A percentile compares a stretch with the other conserved stretches of the same genome.
These are phyloP conservation scores for Pluteus cervinus DNA, from an alignment of 768 basidiomycete species.

Conservation along the genomic window DNA sequence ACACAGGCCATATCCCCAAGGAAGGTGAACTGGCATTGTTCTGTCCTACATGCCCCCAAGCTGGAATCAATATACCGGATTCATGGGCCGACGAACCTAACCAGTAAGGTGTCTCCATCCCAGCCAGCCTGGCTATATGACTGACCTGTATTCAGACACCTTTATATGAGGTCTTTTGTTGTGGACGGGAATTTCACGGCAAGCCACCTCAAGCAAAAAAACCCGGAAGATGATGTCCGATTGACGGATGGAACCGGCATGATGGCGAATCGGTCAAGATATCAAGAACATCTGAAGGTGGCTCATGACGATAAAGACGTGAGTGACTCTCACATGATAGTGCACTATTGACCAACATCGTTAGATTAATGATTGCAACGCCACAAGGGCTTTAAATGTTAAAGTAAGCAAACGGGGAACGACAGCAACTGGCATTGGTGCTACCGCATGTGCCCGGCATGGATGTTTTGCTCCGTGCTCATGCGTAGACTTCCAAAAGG, in stretches of 20 bases:
- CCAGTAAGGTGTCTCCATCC: not conserved
- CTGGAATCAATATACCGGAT: not conserved
- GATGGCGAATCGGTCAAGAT: not conserved
- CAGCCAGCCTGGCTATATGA: no score
- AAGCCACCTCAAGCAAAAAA: slow-evolving; percentile 6
- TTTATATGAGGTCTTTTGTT: no score
- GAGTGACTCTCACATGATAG: no score
- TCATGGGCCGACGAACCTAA: not conserved
- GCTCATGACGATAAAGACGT: no score
- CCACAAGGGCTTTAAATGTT: no score
- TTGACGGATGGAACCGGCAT: slow-evolving; percentile 1
- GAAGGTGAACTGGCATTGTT: not conserved
- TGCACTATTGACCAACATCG: no score
- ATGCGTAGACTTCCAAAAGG: no score
- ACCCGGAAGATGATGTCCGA: not conserved
- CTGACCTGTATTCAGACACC: no score
- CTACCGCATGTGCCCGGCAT: slow-evolving; percentile 11
- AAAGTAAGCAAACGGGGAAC: no score
- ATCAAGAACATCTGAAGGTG: no score
- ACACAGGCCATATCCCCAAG: not conserved
- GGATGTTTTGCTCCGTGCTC: slow-evolving; percentile 10
- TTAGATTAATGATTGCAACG: no score
- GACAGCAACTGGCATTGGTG: slow-evolving; percentile 10
- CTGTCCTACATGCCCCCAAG: slow-evolving; percentile 4
- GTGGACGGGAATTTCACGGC: slow-evolving; percentile 11